A percentile compares a stretch with the other conserved stretches of the same genome.
These are phyloP conservation scores for Penicillium sp. DNA, from an alignment of 2,329 filamentous ascomycete genomes.

Conservation along the genomic window DNA sequence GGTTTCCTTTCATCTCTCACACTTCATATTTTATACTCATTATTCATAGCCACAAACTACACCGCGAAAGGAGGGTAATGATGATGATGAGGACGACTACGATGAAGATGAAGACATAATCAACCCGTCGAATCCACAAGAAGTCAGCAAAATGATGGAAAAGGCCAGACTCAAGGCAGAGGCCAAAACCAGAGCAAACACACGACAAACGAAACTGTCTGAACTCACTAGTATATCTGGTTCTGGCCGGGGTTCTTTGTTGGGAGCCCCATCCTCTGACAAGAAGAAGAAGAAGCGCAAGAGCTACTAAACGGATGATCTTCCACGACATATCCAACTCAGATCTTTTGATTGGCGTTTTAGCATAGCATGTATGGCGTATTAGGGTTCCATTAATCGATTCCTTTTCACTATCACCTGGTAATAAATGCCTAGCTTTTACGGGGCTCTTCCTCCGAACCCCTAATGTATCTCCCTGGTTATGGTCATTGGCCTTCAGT, in stretches of 20 bases:
- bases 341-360: conserved; percentile 16
- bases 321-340: not conserved
- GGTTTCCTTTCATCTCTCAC: conserved; percentile 12
- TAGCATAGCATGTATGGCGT: conserved; percentile 13
- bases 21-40: conserved; percentile 1
- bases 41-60: not conserved
- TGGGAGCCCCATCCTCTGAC: conserved; percentile 6
- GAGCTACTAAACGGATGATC: conserved; percentile 5
- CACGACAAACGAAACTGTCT: conserved; percentile 14
- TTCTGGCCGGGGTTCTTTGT: conserved; percentile 4
- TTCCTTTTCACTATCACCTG: not conserved
- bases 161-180: conserved; percentile 15
- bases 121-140: conserved; percentile 1
- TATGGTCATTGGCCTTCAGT: no score
- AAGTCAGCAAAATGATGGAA: conserved; percentile 11
- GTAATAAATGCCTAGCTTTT: not conserved
- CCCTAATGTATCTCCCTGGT: no score
- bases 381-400: not conserved
- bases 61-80: conserved; percentile 12
- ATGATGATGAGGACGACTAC: conserved; percentile 15
- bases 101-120: conserved; percentile 3
- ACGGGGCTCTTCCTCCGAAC: no score
- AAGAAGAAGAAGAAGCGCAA: conserved; percentile 27
- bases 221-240: conserved; percentile 37
- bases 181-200: conserved; percentile 21